Percentiles rank a stretch among this genome's conserved stretches.
Conservation (phyloP, 2,329 filamentous ascomycete genomes). For the Alternaria novae-zelandiae region DNA sequence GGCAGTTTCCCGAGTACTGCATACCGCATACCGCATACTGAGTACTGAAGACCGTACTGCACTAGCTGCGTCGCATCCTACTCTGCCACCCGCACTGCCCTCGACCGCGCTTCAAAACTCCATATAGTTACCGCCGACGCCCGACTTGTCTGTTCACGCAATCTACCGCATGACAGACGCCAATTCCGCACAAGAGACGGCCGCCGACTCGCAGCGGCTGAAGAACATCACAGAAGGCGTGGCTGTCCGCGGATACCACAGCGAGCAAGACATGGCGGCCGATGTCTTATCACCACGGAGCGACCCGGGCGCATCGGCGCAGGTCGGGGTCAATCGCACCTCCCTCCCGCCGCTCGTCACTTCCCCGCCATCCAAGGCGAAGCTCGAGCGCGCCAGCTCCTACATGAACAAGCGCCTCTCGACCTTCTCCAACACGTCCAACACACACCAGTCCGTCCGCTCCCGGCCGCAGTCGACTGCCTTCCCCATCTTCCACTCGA, state of each 20-base stretch:
- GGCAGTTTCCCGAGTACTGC: slow-evolving; percentile 2
- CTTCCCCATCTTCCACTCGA: slow-evolving; percentile 84
- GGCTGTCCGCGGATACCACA: slow-evolving; percentile 29
- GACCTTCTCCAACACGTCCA: slow-evolving; percentile 69
- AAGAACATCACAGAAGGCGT: slow-evolving; percentile 39
- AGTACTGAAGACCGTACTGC: background rate
- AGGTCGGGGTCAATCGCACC: slow-evolving; percentile 47
- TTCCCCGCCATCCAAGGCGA: slow-evolving; percentile 57
- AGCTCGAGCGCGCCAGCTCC: slow-evolving; percentile 68
- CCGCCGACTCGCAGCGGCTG: slow-evolving; percentile 36
- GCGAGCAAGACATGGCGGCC: slow-evolving; percentile 44
- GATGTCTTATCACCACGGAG: slow-evolving; percentile 46
- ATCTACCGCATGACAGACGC: slow-evolving; percentile 43
- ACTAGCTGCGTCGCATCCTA: slow-evolving; percentile 4
- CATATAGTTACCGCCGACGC: slow-evolving; percentile 27
- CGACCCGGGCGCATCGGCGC: slow-evolving; percentile 37
- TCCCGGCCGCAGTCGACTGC: slow-evolving; percentile 83
- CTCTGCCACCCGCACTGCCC: slow-evolving; percentile 16
- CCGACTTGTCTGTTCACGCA: slow-evolving; percentile 7
- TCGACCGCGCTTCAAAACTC: slow-evolving; percentile 4
- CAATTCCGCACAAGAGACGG: slow-evolving; percentile 18
- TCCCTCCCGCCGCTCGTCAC: slow-evolving; percentile 59
- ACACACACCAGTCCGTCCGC: slow-evolving; percentile 53
- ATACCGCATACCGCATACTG: background rate
- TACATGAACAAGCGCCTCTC: slow-evolving; percentile 82